Percentiles rank a stretch among this genome's conserved stretches.
Conservation (phyloP, 2,329 filamentous ascomycete genomes). For the Aspergillus pseudoterreus region DNA sequence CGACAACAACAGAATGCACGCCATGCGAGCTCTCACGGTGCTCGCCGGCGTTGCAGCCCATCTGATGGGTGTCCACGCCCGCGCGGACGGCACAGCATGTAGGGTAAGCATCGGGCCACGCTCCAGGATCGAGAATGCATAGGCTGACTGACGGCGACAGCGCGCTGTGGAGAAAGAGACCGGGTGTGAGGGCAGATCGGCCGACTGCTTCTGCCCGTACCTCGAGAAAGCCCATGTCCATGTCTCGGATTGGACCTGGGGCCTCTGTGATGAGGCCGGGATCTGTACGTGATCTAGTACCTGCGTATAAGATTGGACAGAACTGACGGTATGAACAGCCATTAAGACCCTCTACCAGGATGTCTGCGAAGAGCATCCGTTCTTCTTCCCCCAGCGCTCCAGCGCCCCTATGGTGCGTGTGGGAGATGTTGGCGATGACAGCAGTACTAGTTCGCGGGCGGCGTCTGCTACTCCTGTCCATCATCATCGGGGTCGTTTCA, state of each 20-base stretch:
- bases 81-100: not conserved
- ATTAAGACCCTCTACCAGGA: not conserved
- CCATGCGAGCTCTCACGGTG: too few species aligned
- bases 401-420: slow-evolving; percentile 1
- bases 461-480: too few species aligned
- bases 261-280: not conserved
- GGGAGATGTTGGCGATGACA: not conserved
- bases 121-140: too few species aligned
- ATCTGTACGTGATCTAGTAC: not conserved
- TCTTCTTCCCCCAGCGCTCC: not conserved
- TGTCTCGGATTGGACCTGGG: not conserved
- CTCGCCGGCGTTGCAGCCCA: too few species aligned
- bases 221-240: not conserved
- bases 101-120: not conserved
- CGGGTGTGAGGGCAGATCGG: not conserved
- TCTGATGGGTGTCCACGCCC: too few species aligned
- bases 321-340: not conserved
- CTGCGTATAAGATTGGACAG: not conserved
- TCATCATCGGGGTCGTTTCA: not conserved
- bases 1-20: too few species aligned
- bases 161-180: not conserved
- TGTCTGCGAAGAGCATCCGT: not conserved
- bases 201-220: not conserved
- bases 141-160: not conserved
- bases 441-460: not conserved